Evolutionary conservation across 345 rosid species (phyloP).

Genomic region (Acer yangbiense): DNA sequence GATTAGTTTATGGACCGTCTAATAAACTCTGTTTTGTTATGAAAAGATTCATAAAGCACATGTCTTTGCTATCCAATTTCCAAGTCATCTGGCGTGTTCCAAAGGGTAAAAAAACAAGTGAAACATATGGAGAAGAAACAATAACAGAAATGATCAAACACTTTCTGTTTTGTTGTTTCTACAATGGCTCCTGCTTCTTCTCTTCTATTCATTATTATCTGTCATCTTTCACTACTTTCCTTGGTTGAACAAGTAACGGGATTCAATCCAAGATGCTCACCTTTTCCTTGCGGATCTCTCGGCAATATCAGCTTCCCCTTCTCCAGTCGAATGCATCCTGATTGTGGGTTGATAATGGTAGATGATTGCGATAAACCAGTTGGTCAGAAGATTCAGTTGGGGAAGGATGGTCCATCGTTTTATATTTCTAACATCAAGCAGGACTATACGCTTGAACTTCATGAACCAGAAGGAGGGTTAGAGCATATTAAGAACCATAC

Average conservation of each 20-base stretch:
- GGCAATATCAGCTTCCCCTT: slow-evolving; percentile 30
- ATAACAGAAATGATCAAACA: not conserved
- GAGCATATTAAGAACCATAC: not conserved
- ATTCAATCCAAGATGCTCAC: not conserved
- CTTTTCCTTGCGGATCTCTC: slow-evolving; percentile 27
- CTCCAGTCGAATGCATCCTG: not conserved
- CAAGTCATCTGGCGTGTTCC: slow-evolving; percentile 8
- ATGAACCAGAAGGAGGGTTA: slow-evolving; percentile 19
- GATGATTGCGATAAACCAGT: slow-evolving; percentile 20
- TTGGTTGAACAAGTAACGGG: too few species aligned
- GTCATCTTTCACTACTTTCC: not conserved
- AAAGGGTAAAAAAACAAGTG: not conserved
- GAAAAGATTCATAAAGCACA: not conserved
- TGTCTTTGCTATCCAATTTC: not conserved
- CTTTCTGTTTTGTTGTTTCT: too few species aligned
- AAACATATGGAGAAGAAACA: not conserved
- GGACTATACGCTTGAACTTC: slow-evolving; percentile 27
- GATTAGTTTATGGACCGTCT: too few species aligned
- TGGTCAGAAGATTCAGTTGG: slow-evolving; percentile 33
- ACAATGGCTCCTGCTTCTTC: too few species aligned
- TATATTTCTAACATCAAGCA: slow-evolving; percentile 29
- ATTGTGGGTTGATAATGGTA: slow-evolving; percentile 34
- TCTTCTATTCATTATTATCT: slow-evolving; percentile 1
- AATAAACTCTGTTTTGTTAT: not conserved
- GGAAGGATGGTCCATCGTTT: slow-evolving; percentile 26